Evolutionary conservation across 1,284 basidiomycete genomes (phyloP), one percentile per base, ranked within the genome.

Genomic region (Fomes fomentarius): DNA sequence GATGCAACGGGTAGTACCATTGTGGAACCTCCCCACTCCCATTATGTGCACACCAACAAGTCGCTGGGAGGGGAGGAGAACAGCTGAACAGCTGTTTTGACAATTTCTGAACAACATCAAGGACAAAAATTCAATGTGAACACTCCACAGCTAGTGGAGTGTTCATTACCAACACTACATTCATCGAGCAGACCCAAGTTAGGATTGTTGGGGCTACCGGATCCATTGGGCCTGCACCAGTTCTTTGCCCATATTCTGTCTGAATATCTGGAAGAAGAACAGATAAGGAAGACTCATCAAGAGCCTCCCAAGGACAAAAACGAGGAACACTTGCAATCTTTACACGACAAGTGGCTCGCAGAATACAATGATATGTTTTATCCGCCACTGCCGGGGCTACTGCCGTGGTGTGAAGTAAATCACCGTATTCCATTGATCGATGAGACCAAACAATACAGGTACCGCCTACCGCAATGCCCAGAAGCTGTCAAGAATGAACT

Each of bases 391-490:
- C 24, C 30, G 3, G 52, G 25, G 10, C 21, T 54, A 24, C 56
- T 51, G 3, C 50, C 55, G 1, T 53, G 37, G 26, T n/a, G 50
- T 1, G 55, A 38, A n/a, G 46, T 60, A 22, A 54, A 56, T n/a
- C 49, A 56, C 15, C 22, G 39, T 1, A 71, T 71, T 2, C 58
- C 63, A 1, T 42, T 71, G 3, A 63, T 68, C 26, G 65, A 71
- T 28, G 56, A 62, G 10, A 30, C 56, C 15, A 62, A 63, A 22
- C 17, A 26, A 19, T 69, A 71, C 47, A 26, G 41, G 8, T 68
- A 64, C 26, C 62, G 61, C 28, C 34, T 58, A 12, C 61, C 67
- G 0, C 19, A 54, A 8, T 70, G 68, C 31, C 61, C 66, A 4
- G 64, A 47, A 58, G 28, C 52, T 4, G n/a, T 52, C 65, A 2